These are phyloP conservation scores for Pyrus hybrid DNA, from an alignment of 331 rosid genomes.

Conservation along the genomic window DNA sequence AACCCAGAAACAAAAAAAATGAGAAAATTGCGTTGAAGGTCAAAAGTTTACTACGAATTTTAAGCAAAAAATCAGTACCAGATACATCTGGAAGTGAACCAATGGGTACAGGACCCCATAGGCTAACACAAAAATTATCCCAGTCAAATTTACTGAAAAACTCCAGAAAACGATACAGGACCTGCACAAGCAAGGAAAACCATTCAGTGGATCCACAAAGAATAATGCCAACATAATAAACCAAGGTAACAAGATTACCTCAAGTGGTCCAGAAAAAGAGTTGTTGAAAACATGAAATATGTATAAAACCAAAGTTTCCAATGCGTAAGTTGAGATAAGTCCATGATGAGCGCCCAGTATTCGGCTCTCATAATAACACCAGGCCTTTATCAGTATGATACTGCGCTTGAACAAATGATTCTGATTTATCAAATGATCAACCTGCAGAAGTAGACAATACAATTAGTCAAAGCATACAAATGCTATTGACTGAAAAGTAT, in stretches of 20 bases:
- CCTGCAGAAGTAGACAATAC: conserved; percentile 43
- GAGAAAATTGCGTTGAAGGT: conserved; percentile 6
- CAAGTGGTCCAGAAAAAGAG: conserved; percentile 95
- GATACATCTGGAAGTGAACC: conserved; percentile 86
- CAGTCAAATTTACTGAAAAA: conserved; percentile 97
- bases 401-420: conserved; percentile 96
- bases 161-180: conserved; percentile 90
- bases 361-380: conserved; percentile 99
- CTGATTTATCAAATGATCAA: conserved; percentile 76
- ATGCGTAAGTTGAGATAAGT: conserved; percentile 91
- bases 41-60: not conserved
- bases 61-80: conserved; percentile 41
- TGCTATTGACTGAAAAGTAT: not conserved
- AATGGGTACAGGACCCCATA: conserved; percentile 94
- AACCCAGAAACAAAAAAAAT: not conserved
- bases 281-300: conserved; percentile 94
- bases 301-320: conserved; percentile 98
- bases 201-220: conserved; percentile 15
- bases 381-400: conserved; percentile 90
- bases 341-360: conserved; percentile 99
- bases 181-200: conserved; percentile 38
- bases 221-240: conserved; percentile 3
- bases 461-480: conserved; percentile 11
- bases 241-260: conserved; percentile 43
- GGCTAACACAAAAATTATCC: conserved; percentile 93